These are phyloP conservation scores for Boletellus emodensis DNA, from an alignment of 768 basidiomycete species.

Conservation along the genomic window DNA sequence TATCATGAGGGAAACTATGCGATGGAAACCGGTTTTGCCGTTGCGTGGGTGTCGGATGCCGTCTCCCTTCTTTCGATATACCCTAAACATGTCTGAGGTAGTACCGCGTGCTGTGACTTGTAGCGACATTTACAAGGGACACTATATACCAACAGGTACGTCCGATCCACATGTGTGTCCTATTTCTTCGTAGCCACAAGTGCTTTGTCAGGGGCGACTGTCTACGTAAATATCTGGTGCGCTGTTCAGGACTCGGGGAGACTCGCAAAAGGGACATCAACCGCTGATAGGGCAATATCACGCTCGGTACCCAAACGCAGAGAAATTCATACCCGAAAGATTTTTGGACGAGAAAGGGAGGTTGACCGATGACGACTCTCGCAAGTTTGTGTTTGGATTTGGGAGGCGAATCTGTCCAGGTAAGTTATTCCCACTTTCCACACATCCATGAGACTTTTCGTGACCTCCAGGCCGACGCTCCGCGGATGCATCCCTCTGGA, in stretches of 20 bases:
- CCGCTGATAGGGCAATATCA: background rate
- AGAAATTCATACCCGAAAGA: slow-evolving; percentile 10
- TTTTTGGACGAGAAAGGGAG: slow-evolving; percentile 2
- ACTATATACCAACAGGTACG: background rate
- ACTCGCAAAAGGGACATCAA: background rate
- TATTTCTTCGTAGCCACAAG: background rate
- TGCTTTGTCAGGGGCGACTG: background rate
- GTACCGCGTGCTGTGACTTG: background rate
- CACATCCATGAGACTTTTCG: too few species aligned
- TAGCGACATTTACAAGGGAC: background rate
- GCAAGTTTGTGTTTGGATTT: slow-evolving; percentile 1
- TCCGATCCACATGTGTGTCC: background rate
- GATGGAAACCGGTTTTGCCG: background rate
- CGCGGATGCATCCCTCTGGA: background rate
- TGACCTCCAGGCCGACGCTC: background rate
- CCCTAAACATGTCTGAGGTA: too few species aligned
- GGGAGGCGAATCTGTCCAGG: slow-evolving; percentile 3
- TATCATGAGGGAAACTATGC: background rate
- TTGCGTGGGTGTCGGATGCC: background rate
- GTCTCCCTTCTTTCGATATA: background rate
- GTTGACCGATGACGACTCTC: background rate
- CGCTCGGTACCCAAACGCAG: slow-evolving; percentile 5
- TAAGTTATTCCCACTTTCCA: background rate
- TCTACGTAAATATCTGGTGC: background rate
- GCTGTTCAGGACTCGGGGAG: background rate